Percentiles rank a stretch among this genome's conserved stretches.
phyloP scores from a whole-genome alignment of 305 asterid species.

The Coffea humblotiana region DNA sequence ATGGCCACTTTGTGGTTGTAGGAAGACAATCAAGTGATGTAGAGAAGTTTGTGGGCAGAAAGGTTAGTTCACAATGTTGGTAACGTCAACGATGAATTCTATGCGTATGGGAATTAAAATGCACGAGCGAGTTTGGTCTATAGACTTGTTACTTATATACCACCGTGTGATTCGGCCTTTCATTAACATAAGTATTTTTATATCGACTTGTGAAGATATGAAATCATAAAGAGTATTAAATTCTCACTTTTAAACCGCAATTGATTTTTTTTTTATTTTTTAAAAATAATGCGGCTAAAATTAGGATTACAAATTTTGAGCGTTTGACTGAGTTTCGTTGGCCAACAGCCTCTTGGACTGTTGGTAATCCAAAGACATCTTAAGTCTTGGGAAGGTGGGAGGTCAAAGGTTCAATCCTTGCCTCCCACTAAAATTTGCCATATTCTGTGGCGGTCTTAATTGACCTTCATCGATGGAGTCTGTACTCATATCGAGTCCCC shows the following conservation, averaged over 20 bases:
- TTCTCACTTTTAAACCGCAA: neutral
- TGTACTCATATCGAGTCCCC: too few relatives aligned
- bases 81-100: neutral
- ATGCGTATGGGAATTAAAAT: too few relatives aligned
- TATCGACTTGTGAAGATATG: neutral
- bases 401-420: too few relatives aligned
- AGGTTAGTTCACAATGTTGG: neutral
- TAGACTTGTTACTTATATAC: too few relatives aligned
- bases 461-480: too few relatives aligned
- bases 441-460: too few relatives aligned
- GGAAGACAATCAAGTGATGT: neutral
- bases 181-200: neutral
- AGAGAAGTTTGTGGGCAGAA: neutral
- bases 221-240: neutral
- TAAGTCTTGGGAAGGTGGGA: too few relatives aligned
- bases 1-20: neutral
- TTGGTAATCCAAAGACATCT: too few relatives aligned
- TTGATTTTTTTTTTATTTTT: neutral
- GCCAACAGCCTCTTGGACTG: too few relatives aligned
- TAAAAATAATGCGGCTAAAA: neutral
- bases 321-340: neutral
- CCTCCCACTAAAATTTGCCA: too few relatives aligned
- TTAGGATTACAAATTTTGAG: neutral
- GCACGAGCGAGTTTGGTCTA: too few relatives aligned
- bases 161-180: neutral